Base-by-base conservation (phyloP, 1,139 yeast species). In the Pichia sp. region DNA sequence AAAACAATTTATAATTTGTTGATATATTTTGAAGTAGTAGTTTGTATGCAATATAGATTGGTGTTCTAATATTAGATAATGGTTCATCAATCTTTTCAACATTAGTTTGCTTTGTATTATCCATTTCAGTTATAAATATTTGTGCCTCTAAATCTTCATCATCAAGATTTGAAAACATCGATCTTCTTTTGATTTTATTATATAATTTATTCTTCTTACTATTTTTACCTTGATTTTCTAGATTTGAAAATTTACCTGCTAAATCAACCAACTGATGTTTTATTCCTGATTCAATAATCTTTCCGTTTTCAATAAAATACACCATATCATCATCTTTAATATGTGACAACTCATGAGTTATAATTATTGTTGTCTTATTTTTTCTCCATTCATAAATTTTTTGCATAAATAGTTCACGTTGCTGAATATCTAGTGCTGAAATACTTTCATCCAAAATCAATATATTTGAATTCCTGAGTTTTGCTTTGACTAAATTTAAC, bases 401-500 rank as follows among this genome's bases (percentile, higher is more conserved):
- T 1, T 66, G 62, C 58, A 83, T 67, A 4, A 86, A 63, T 4
- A 58, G 47, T 1, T 65, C 66, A 52, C 82, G 73, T 42, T 74
- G 74, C 1, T 58, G 57, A 3, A 66, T 64, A 63, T 90, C 97
- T 51, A 92, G 66, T 0, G 97, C 96, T 50, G 92, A 83, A 4
- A 87, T 70, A 2, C 95, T 78, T 63, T 92, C 98, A 67, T 92
- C 98, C 32, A 89, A 68, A 10, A 92, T 76, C 52, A 92, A 68
- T 3, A 92, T 74, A 0, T 90, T 85, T 0, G 94, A 66, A 58
- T 90, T 76, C 52, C 88, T 72, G 5, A 89, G 56, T 53, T 73
- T 74, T 0, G 97, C 97, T 50, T 97, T 74, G 0, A 97, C 96
- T 32, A 92, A 62, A 0, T 92, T 84, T 4, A 92, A 70, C 50